These are phyloP conservation scores for Talaromyces sp. DNA, from an alignment of 2,329 filamentous ascomycete genomes.

Conservation along the genomic window DNA sequence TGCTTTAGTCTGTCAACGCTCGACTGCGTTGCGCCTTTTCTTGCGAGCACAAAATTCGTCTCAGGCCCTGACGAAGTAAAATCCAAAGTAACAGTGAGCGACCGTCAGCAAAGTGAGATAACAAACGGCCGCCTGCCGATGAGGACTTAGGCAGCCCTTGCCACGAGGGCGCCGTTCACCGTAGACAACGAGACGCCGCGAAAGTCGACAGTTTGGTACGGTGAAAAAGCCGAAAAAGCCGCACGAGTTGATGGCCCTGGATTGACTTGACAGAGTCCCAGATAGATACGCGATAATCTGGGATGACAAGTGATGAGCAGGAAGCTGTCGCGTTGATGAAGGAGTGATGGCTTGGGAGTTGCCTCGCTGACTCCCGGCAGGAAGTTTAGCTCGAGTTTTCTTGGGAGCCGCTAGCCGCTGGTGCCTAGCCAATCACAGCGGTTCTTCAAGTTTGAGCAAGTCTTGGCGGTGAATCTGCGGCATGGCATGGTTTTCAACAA, in stretches of 20 bases:
- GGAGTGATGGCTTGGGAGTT: conserved; percentile 37
- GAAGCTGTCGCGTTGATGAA: conserved; percentile 35
- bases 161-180: conserved; percentile 44
- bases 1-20: conserved; percentile 1
- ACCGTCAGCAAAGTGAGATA: conserved; percentile 24
- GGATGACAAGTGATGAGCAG: conserved; percentile 28
- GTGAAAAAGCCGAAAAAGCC: conserved; percentile 23
- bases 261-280: conserved; percentile 35
- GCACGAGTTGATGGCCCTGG: conserved; percentile 25
- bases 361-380: conserved; percentile 37
- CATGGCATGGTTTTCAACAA: neutral
- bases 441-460: neutral
- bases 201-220: conserved; percentile 24
- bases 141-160: conserved; percentile 46
- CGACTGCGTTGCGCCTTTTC: conserved; percentile 1
- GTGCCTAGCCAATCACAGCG: conserved; percentile 8
- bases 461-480: neutral
- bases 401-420: conserved; percentile 16
- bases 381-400: conserved; percentile 36
- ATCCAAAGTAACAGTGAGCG: conserved; percentile 15
- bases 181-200: conserved; percentile 32
- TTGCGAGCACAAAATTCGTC: neutral
- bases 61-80: neutral
- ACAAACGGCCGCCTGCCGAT: conserved; percentile 35
- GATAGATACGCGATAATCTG: conserved; percentile 39